A percentile compares a stretch with the other conserved stretches of the same genome.
Conservation (phyloP, 2,329 filamentous ascomycete genomes). For the Aspergillus nomiae region DNA sequence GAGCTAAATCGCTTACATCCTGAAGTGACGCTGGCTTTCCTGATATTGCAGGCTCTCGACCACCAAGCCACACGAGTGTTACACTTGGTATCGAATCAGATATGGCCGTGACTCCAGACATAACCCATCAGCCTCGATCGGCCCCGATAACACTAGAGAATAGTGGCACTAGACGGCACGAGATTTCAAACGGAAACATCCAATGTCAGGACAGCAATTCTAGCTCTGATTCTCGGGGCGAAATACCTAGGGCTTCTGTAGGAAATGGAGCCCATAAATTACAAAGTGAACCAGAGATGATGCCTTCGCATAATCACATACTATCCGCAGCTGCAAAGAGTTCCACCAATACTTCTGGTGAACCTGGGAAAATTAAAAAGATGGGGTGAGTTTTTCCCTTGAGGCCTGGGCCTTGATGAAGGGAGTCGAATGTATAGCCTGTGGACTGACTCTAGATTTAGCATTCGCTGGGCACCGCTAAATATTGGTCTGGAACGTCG, state of each 20-base stretch:
- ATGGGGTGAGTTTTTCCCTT: not conserved
- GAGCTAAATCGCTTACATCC: not conserved
- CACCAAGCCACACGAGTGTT: not conserved
- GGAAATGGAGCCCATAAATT: not conserved
- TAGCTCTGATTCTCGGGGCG: not conserved
- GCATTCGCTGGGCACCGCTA: constrained; percentile 82
- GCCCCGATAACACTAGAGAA: not conserved
- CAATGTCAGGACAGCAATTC: not conserved
- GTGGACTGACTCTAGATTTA: constrained; percentile 27
- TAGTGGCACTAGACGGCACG: not conserved
- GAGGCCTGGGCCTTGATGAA: no score
- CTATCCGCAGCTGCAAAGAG: not conserved
- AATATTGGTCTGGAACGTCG: constrained; percentile 71
- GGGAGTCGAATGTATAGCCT: not conserved
- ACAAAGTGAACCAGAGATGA: not conserved
- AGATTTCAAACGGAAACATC: not conserved
- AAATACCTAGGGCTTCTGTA: not conserved
- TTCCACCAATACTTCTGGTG: not conserved
- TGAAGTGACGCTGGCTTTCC: not conserved
- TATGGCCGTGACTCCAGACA: not conserved
- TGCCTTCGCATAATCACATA: not conserved
- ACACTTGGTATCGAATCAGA: not conserved
- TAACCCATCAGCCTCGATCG: not conserved
- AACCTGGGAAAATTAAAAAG: not conserved
- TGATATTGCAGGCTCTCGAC: not conserved